Evolutionary conservation across 2,329 filamentous ascomycete species (phyloP).

Genomic region (Aspergillus sp.): DNA sequence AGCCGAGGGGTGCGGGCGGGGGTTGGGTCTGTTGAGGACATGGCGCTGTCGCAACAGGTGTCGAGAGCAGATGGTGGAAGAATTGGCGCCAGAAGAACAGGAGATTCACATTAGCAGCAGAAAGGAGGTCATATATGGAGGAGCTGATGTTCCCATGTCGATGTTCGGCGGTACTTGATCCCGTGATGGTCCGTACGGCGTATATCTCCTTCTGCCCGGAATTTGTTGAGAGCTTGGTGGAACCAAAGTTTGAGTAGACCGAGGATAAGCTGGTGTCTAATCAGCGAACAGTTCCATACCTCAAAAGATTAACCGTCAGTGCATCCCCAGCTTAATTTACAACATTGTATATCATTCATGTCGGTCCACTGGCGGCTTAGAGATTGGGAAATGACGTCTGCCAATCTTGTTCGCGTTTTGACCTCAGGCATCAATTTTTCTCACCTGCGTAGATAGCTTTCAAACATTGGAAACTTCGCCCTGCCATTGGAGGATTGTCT

Average conservation of each 20-base stretch:
- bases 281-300: neutral
- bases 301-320: neutral
- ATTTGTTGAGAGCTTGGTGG: slow-evolving; percentile 26
- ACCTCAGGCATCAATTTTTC: slow-evolving; percentile 12
- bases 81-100: slow-evolving; percentile 16
- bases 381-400: slow-evolving; percentile 10
- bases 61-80: neutral
- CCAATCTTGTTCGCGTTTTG: neutral
- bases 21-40: slow-evolving; percentile 38
- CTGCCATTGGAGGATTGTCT: neutral
- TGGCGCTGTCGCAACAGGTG: slow-evolving; percentile 21
- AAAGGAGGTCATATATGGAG: slow-evolving; percentile 8
- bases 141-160: slow-evolving; percentile 15
- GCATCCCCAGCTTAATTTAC: neutral
- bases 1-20: slow-evolving; percentile 35
- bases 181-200: slow-evolving; percentile 52
- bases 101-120: slow-evolving; percentile 28
- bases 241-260: slow-evolving; percentile 16
- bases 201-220: slow-evolving; percentile 51
- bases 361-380: neutral
- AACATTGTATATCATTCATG: neutral
- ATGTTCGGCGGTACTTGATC: slow-evolving; percentile 30
- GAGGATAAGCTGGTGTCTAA: slow-evolving; percentile 13
- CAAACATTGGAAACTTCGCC: too few relatives aligned
- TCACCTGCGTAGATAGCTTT: too few relatives aligned